Conservation (phyloP, 225 moss, liverwort and hornwort species). For the Ulota crispa region DNA sequence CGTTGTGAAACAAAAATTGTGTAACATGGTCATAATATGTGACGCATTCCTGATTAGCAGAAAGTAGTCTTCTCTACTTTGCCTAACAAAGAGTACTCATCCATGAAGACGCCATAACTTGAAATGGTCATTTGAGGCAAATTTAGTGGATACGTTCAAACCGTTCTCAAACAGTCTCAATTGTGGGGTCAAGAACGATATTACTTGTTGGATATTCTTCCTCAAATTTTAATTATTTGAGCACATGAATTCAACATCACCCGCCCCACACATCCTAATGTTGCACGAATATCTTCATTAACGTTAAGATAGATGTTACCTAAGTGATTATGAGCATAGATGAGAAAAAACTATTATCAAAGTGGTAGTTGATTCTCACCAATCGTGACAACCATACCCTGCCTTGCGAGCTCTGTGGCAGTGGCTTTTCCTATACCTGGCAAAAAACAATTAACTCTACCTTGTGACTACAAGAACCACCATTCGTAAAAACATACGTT, state of each 20-base stretch:
- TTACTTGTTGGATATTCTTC: too few species aligned
- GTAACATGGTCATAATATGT: not conserved
- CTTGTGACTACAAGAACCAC: not conserved
- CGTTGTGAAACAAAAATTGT: not conserved
- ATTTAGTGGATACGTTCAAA: too few species aligned
- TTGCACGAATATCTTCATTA: too few species aligned
- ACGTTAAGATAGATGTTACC: not conserved
- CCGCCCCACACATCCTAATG: not conserved
- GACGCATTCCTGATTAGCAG: not conserved
- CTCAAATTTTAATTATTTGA: too few species aligned
- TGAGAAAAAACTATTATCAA: not conserved
- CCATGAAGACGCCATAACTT: not conserved
- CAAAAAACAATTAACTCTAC: conserved; percentile 1
- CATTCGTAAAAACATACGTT: not conserved
- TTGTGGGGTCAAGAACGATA: not conserved
- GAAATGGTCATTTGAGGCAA: not conserved
- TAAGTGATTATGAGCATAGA: not conserved
- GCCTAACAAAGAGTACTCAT: not conserved
- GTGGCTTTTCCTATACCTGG: conserved; percentile 86
- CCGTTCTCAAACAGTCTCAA: not conserved
- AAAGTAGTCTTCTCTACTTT: not conserved
- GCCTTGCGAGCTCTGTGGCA: conserved; percentile 66
- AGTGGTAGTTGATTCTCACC: conserved; percentile 48
- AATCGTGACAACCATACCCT: conserved; percentile 78
- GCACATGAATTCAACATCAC: not conserved